These are phyloP conservation scores for Malus hybrid DNA, from an alignment of 331 rosid species.

Conservation along the genomic window DNA sequence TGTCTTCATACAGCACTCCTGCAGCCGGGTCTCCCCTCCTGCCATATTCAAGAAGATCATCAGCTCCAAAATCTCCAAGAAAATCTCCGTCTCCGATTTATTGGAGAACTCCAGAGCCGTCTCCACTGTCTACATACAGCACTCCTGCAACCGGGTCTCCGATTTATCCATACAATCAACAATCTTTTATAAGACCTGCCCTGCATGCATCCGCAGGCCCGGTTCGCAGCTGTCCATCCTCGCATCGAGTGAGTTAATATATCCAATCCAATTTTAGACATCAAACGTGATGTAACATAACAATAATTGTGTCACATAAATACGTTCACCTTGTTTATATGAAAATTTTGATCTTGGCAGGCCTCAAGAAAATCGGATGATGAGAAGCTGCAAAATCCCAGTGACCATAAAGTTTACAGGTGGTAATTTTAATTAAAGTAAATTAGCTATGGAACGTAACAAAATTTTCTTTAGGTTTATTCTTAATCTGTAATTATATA, in stretches of 20 bases:
- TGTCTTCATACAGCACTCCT: slow-evolving; percentile 16
- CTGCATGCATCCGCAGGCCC: slow-evolving; percentile 7
- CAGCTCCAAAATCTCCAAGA: slow-evolving; percentile 41
- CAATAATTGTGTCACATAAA: neutral
- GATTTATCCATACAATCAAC: slow-evolving; percentile 10
- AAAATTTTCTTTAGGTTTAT: too few relatives aligned
- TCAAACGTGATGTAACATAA: neutral
- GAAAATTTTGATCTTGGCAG: slow-evolving; percentile 6
- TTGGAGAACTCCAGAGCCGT: slow-evolving; percentile 25
- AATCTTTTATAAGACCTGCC: slow-evolving; percentile 15
- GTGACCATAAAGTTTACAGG: neutral
- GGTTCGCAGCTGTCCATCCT: slow-evolving; percentile 12
- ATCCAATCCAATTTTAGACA: neutral
- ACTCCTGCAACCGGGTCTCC: slow-evolving; percentile 19
- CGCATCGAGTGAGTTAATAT: slow-evolving; percentile 6
- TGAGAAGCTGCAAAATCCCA: slow-evolving; percentile 17
- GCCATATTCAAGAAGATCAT: slow-evolving; percentile 30
- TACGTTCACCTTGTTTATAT: neutral
- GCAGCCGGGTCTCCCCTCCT: slow-evolving; percentile 23
- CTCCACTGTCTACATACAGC: slow-evolving; percentile 24
- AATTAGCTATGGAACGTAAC: neutral
- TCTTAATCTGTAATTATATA: neutral
- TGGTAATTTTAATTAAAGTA: too few relatives aligned
- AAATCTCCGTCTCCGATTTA: slow-evolving; percentile 23
- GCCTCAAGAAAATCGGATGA: slow-evolving; percentile 23